phyloP scores from a whole-genome alignment of 1,139 yeast species.

The Pichia sp. region DNA sequence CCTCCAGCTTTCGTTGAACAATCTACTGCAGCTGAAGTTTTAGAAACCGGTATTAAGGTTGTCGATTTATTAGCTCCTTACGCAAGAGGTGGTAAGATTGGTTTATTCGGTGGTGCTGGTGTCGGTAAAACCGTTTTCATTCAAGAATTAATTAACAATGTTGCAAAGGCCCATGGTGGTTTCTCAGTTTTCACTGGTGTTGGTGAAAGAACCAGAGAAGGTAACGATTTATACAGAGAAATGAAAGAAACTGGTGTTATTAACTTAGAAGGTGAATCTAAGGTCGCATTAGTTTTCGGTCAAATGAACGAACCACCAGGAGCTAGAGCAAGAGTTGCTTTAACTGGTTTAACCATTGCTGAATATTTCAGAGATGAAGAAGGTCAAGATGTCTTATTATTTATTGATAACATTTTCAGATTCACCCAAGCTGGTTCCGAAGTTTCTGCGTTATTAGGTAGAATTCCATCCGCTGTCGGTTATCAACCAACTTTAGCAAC shows the following conservation, averaged over 20 bases:
- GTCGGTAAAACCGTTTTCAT: constrained; percentile 99
- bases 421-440: constrained; percentile 99
- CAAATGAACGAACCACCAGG: constrained; percentile 99
- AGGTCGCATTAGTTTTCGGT: constrained; percentile 99
- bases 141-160: constrained; percentile 99
- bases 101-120: constrained; percentile 99
- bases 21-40: constrained; percentile 95
- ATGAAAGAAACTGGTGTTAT: constrained; percentile 99
- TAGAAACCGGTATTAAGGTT: constrained; percentile 99
- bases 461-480: constrained; percentile 99
- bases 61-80: constrained; percentile 98
- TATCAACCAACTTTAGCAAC: constrained; percentile 99
- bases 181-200: constrained; percentile 99
- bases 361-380: constrained; percentile 99
- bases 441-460: constrained; percentile 99
- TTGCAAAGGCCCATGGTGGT: constrained; percentile 99
- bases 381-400: constrained; percentile 99
- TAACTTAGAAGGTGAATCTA: constrained; percentile 98
- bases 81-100: constrained; percentile 99
- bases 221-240: constrained; percentile 99
- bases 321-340: constrained; percentile 99
- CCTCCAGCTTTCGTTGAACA: constrained; percentile 96
- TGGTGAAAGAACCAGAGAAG: constrained; percentile 99
- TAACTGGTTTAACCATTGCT: constrained; percentile 99
- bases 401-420: constrained; percentile 99